Evolutionary conservation across 345 rosid species (phyloP), one percentile per base, ranked within the genome.

Genomic region (Theobroma cacao): DNA sequence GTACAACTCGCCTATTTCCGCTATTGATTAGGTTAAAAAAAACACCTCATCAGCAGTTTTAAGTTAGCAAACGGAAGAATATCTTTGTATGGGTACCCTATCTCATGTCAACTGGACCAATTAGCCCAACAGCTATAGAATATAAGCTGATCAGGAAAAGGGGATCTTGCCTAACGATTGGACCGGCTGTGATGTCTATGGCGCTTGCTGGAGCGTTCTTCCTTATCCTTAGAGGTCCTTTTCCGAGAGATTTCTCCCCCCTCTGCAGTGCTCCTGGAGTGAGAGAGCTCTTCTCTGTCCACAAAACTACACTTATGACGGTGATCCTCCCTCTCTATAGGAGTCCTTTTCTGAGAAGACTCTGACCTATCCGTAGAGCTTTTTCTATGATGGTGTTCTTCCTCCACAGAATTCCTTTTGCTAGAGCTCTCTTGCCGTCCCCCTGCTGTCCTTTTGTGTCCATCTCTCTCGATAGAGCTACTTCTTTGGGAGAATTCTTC

Each of bases 401-500:
- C 85, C 63, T 80, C 79, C 74, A 75, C 10, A 12, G 7, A 45
- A 26, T 40, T 66, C 70, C 79, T 47, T 66, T 59, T 47, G n/a
- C 24, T 50, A 38, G 52, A 67, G 20, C 20, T 15, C 6, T 40
- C 78, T 69, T 83, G 86, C 84, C 76, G 72, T 67, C 84, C 87
- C 61, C 28, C 69, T 55, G 73, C 79, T 75, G 77, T 86, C 83
- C 77, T 83, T 81, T 75, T 82, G 33, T 73, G 48, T 17, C 84
- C 89, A 75, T 88, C 95, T 80, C 81, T 84, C 48, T 76, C 85
- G 65, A 18, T 69, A 3, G 78, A 48, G 72, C 79, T 70, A 8
- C 53, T 60, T 78, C 47, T 75, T 67, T 62, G 36, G 69, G 40
- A 18, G 9, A 4, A 75, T 33, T 76, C 85, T 78, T 83, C 80